phyloP scores from a whole-genome alignment of 2,329 filamentous ascomycete species.

The Microsporum canis region DNA sequence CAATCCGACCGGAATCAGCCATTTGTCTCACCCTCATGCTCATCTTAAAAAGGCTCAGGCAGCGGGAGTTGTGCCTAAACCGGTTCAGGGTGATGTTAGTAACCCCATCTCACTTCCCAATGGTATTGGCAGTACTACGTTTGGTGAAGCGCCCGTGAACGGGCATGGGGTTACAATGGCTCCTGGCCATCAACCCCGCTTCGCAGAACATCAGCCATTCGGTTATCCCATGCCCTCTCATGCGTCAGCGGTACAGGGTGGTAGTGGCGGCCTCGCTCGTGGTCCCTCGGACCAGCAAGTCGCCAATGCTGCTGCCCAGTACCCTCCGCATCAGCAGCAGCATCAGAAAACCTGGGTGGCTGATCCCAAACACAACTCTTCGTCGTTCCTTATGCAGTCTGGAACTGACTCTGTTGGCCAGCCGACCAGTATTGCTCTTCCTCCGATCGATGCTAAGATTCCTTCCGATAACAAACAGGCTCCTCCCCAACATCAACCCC shows the following conservation, averaged over 20 bases:
- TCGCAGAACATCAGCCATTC: slow-evolving; percentile 33
- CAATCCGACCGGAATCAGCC: slow-evolving; percentile 87
- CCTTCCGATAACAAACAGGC: slow-evolving; percentile 26
- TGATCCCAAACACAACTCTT: slow-evolving; percentile 32
- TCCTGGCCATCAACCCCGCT: slow-evolving; percentile 26
- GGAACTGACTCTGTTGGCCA: slow-evolving; percentile 32
- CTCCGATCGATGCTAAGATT: slow-evolving; percentile 32
- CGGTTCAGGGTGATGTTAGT: slow-evolving; percentile 37
- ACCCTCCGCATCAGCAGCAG: slow-evolving; percentile 26
- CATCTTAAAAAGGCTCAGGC: slow-evolving; percentile 64
- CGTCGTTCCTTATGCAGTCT: slow-evolving; percentile 29
- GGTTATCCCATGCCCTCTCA: slow-evolving; percentile 32
- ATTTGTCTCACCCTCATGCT: slow-evolving; percentile 83
- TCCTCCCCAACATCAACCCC: slow-evolving; percentile 29
- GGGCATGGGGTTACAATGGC: slow-evolving; percentile 28
- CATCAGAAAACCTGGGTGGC: slow-evolving; percentile 34
- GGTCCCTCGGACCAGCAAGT: slow-evolving; percentile 21
- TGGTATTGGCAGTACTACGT: slow-evolving; percentile 33
- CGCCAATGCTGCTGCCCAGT: slow-evolving; percentile 15
- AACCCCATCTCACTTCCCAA: slow-evolving; percentile 34
- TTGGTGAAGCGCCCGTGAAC: slow-evolving; percentile 34
- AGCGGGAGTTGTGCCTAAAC: slow-evolving; percentile 32
- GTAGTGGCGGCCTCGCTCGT: slow-evolving; percentile 32
- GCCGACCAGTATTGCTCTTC: slow-evolving; percentile 34
- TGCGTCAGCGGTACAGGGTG: background rate